Base-by-base conservation (phyloP, 2,329 filamentous ascomycete genomes). In the Phaeosphaeriaceae sp. region DNA sequence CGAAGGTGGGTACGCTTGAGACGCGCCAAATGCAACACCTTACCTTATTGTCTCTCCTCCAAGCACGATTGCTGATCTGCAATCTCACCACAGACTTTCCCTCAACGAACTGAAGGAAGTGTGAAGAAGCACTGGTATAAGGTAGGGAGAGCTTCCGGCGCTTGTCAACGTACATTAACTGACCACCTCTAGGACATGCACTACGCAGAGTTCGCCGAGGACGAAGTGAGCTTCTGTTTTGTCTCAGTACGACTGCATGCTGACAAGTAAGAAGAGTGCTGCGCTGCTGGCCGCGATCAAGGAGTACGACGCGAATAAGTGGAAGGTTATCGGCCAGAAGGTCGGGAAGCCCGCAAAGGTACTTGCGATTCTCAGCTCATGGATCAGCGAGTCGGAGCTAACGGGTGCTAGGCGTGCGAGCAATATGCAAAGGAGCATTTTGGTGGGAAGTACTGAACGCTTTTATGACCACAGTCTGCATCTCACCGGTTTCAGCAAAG, bases 41-140 rank as follows among this genome's bases (percentile, higher is more conserved):
- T 17, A 40, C 15, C 36, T 5, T 36, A 13, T 11, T 7, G 15
- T 40, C 11, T 53, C 21, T 27, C 49, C 25, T 49, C 21, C 21
- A 17, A 20, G n/a, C 13, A 7, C 24, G 6, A 22, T 7, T 27
- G 19, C 53, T 19, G 60, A 69, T 76, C 59, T 76, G 63, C 48
- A 44, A 56, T 59, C 27, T 42, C 47, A 47, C 55, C 33, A 45
- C 66, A 96, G 91, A 93, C 91, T 2, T 99, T 99, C 76, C 94
- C 95, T 11, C 89, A 88, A 22, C 86, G 95, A 71, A 99, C 95
- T 44, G 95, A 99, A 80, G 95, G 95, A 7, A 97, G 93, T 73
- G 95, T 99, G 21, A 99, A 98, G 85, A 99, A 98, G 81, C 95
- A 99, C 78, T 99, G 95, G 94, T 98, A 99, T 80, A 98, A 98